Evolutionary conservation across 805 yeast genomes (phyloP).

Genomic region (Clavispora vitiphila): DNA sequence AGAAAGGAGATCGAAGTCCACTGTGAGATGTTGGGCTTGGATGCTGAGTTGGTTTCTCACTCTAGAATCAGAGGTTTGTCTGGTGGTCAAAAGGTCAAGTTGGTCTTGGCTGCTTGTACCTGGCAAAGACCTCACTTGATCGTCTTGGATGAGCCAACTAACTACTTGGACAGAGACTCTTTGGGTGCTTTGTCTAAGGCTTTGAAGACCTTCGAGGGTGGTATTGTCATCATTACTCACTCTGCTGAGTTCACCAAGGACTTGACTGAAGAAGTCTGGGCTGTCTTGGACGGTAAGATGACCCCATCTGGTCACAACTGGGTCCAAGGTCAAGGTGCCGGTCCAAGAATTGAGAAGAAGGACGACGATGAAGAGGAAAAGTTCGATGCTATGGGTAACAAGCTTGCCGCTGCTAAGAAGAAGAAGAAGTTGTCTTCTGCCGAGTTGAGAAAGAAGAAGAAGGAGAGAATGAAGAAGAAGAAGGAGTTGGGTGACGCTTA

Average conservation of each 20-base stretch:
- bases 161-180: slow-evolving; percentile 98
- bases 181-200: slow-evolving; percentile 99
- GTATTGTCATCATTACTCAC: slow-evolving; percentile 99
- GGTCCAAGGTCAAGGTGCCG: slow-evolving; percentile 99
- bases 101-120: slow-evolving; percentile 99
- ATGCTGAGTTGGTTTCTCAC: slow-evolving; percentile 98
- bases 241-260: slow-evolving; percentile 99
- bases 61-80: slow-evolving; percentile 99
- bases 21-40: slow-evolving; percentile 98
- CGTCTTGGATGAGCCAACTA: slow-evolving; percentile 99
- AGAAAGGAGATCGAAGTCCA: slow-evolving; percentile 99
- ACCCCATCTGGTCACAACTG: slow-evolving; percentile 99
- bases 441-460: slow-evolving; percentile 99
- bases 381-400: slow-evolving; percentile 99
- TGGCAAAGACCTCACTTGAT: slow-evolving; percentile 99
- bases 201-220: slow-evolving; percentile 98
- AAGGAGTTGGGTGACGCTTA: slow-evolving; percentile 99
- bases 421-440: slow-evolving; percentile 97
- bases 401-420: slow-evolving; percentile 94
- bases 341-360: slow-evolving; percentile 98
- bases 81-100: slow-evolving; percentile 99
- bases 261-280: slow-evolving; percentile 99
- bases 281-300: slow-evolving; percentile 96
- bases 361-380: slow-evolving; percentile 89
- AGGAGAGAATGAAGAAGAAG: slow-evolving; percentile 99